These are phyloP conservation scores for Papiliotrema fonsecae DNA, from an alignment of 1,284 basidiomycete genomes.

Conservation along the genomic window DNA sequence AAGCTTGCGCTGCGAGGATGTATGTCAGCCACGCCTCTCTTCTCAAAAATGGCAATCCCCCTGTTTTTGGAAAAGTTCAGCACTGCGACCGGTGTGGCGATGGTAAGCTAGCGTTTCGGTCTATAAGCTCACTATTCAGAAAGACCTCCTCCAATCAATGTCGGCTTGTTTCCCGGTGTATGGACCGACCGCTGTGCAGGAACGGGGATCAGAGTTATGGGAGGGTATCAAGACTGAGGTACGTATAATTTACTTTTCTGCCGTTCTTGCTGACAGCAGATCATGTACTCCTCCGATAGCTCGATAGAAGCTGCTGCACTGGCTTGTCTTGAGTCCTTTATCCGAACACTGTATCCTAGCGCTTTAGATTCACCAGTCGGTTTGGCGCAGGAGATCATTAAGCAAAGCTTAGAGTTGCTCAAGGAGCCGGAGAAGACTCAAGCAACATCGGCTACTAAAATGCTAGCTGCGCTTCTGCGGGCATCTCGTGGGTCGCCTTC, in stretches of 20 bases:
- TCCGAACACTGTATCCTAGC: conserved; percentile 63
- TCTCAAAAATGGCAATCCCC: conserved; percentile 79
- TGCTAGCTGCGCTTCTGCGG: conserved; percentile 67
- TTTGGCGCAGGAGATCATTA: conserved; percentile 67
- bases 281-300: conserved; percentile 80
- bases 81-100: conserved; percentile 74
- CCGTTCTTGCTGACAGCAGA: conserved; percentile 52
- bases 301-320: conserved; percentile 69
- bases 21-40: conserved; percentile 71
- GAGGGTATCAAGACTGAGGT: conserved; percentile 84
- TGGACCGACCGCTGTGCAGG: conserved; percentile 59
- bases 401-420: conserved; percentile 72
- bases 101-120: too few species aligned
- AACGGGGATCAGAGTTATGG: conserved; percentile 72
- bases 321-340: conserved; percentile 62
- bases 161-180: conserved; percentile 73
- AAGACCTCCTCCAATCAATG: conserved; percentile 74
- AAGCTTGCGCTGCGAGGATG: conserved; percentile 63
- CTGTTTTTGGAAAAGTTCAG: conserved; percentile 89
- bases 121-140: too few species aligned
- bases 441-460: conserved; percentile 75
- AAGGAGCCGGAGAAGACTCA: conserved; percentile 87
- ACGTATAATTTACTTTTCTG: conserved; percentile 9
- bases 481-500: conserved; percentile 61
- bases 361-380: conserved; percentile 49